These are phyloP conservation scores for Fusarium tricinctum DNA, from an alignment of 2,329 filamentous ascomycete genomes.

Conservation along the genomic window DNA sequence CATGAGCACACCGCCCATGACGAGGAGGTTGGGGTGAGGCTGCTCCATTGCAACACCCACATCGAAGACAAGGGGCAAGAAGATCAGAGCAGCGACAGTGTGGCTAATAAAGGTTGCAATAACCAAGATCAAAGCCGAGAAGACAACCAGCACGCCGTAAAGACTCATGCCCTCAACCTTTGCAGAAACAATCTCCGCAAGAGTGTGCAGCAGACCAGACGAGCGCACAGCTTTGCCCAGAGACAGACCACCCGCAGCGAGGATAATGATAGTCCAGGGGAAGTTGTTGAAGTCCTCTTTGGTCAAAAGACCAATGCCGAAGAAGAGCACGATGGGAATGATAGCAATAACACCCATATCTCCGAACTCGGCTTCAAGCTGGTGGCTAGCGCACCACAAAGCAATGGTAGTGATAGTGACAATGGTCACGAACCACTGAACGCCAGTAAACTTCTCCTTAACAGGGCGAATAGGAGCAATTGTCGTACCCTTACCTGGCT, in stretches of 20 bases:
- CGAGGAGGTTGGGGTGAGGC: conserved; percentile 92
- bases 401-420: conserved; percentile 87
- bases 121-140: conserved; percentile 85
- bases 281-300: conserved; percentile 99
- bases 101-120: conserved; percentile 98
- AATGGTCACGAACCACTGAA: conserved; percentile 92
- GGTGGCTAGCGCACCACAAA: conserved; percentile 93
- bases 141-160: conserved; percentile 89
- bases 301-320: conserved; percentile 93
- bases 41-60: conserved; percentile 88
- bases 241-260: conserved; percentile 91
- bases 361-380: conserved; percentile 88
- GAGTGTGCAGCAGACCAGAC: conserved; percentile 90
- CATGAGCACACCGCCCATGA: conserved; percentile 97
- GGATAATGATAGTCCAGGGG: conserved; percentile 99
- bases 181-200: conserved; percentile 81
- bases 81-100: conserved; percentile 95
- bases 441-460: conserved; percentile 86
- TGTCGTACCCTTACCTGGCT: conserved; percentile 84
- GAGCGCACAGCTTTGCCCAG: conserved; percentile 95
- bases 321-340: conserved; percentile 95
- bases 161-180: conserved; percentile 83
- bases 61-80: conserved; percentile 88
- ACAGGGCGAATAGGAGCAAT: conserved; percentile 93
- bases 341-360: conserved; percentile 99